These are phyloP conservation scores for Lenzites betulinus DNA, from an alignment of 768 basidiomycete species.

Conservation along the genomic window DNA sequence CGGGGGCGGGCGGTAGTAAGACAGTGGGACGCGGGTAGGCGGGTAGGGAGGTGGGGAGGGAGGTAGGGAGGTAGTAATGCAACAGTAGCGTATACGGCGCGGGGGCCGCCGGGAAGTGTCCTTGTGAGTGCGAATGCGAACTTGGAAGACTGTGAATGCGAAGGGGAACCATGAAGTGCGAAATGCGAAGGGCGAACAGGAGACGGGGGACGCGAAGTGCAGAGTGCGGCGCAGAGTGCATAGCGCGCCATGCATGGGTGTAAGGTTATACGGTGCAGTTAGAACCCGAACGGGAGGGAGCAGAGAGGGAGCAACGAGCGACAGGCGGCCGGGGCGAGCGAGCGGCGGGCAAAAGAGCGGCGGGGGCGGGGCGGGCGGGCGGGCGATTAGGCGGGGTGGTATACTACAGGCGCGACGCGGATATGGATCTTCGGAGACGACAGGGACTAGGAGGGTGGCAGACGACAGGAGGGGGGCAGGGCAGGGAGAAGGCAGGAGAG, in stretches of 20 bases:
- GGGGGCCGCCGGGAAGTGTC: not conserved
- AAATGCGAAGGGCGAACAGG: not conserved
- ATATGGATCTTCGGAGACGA: not conserved
- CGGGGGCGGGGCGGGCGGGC: constrained; percentile 7
- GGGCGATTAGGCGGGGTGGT: constrained; percentile 11
- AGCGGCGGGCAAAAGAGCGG: constrained; percentile 10
- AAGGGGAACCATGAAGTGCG: not conserved
- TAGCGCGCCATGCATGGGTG: too few relatives aligned
- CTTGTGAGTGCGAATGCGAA: not conserved
- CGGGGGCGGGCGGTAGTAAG: too few relatives aligned
- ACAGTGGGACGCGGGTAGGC: not conserved
- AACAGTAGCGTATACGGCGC: constrained; percentile 17
- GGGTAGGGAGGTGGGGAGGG: not conserved
- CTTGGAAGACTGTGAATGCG: too few relatives aligned
- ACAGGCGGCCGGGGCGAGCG: constrained; percentile 13
- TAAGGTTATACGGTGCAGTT: too few relatives aligned
- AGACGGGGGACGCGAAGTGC: not conserved
- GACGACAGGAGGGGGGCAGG: not conserved
- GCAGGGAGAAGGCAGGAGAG: not conserved
- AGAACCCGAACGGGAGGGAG: not conserved
- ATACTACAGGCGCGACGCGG: constrained; percentile 5
- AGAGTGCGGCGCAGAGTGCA: too few relatives aligned
- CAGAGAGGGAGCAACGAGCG: constrained; percentile 4
- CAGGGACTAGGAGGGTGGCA: not conserved
- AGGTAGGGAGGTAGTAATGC: constrained; percentile 9